Base-by-base conservation (phyloP, 768 basidiomycete genomes). In the Leucocoprinus sp. region DNA sequence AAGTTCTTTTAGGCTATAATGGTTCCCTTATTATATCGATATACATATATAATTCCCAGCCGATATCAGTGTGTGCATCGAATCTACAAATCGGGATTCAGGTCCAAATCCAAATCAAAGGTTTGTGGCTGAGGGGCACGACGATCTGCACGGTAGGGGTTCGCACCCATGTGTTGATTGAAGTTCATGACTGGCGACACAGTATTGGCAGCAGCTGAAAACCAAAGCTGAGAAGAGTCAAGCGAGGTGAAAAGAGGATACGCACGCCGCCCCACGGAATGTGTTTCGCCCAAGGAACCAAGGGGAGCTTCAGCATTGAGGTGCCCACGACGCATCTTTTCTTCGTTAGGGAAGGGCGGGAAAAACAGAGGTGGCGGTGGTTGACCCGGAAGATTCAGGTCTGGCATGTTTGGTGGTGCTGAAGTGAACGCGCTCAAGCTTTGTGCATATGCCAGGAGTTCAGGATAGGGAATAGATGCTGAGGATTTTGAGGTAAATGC, bases 281-380 rank as follows among this genome's bases (percentile, higher is more conserved):
- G 84, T 6, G 81, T 87, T 66, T 91, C 89, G 29, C 85, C 89
- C 37, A 84, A 71, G 35, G 78, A 62, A 4, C 83, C 89, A 47
- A 90, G 70, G 0, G 86, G 88, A 21, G 81, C 83, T 60, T 89
- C 86, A 17, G 79, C 80, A 56, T 84, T 88, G 61, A 90, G 75
- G 46, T 75, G 74, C 1, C 89, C 89, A 19, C 81, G 74, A 42
- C 88, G 80, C 85, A 92, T 89, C 63, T 88, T 91, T 60, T 90
- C 89, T 64, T 90, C 88, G 57, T 89, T 90, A 0, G 89, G 89
- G 61, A 90, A 92, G 8, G 90, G 90, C 28, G 88, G 88, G 66
- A 90, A 89, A 71, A 92, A 90, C 33, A 87, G 58, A 14, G 83
- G 84, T 14, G 82, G 80, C 0, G 84, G 83, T 8, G 80, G 80